Base-by-base conservation (phyloP, 257 asterid species). In the Cordia subcordata region DNA sequence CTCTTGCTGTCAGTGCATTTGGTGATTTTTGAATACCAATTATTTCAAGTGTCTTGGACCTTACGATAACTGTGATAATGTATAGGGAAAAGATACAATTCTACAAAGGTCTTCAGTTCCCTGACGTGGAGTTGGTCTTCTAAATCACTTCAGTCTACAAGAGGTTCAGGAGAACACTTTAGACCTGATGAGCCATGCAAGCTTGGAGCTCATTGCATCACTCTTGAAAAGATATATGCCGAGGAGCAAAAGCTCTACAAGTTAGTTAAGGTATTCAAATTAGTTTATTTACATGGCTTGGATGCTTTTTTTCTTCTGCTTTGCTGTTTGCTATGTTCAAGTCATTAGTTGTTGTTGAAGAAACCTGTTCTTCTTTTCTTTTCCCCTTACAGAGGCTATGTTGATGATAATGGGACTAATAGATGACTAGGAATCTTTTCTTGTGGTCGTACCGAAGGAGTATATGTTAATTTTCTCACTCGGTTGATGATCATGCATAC, bases 191-290 rank as follows among this genome's bases (percentile, higher is more conserved):
- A 85, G 27, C 94, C 95, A 13, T 85, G 96, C 77, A 84, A 75
- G 70, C 95, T 90, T 11, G 95, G 95, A 59, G 90, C 94, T 56
- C 95, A 88, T 58, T 74, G 95, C 58, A 49, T 75, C 57, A 82
- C 95, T 47, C 95, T 88, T 37, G 79, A 84, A 57, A 86, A 72
- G 63, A 82, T 88, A 21, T 88, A 86, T 60, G 71, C 69, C 0
- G 91, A 81, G 72, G 96, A 85, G 73, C 85, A 80, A 74, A 83
- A 75, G 74, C 88, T 86, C 60, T 82, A 81, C 81, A 86, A 80
- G 80, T 81, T 82, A 62, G 78, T 88, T 19, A 83, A 86, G 96
- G 96, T 88, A 69, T 70, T 68, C 63, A 27, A 63, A 18, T 14
- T 57, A 57, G 27, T 58, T 57, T 13, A 64, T 57, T 65, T 16